Evolutionary conservation across 768 basidiomycete species (phyloP).

Genomic region (Kwoniella newhampshirensis): DNA sequence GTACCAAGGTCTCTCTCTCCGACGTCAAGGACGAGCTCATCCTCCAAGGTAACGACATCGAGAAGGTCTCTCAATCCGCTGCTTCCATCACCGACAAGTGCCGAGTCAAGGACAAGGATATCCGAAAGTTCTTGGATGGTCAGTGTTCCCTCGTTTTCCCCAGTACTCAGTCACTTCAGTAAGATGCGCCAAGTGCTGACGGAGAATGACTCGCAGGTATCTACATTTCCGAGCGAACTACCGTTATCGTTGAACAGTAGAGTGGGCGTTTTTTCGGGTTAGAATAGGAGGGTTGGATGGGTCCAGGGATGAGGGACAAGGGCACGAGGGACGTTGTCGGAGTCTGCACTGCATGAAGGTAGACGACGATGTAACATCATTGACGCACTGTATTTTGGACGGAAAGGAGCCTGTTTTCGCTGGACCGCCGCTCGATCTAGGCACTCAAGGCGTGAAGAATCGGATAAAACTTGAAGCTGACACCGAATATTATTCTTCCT

Average conservation of each 20-base stretch:
- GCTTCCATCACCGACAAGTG: constrained; percentile 96
- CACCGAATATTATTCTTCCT: no score
- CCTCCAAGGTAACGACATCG: constrained; percentile 90
- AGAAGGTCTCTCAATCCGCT: constrained; percentile 96
- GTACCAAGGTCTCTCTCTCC: constrained; percentile 57
- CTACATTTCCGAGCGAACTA: constrained; percentile 52
- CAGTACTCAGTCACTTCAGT: not conserved
- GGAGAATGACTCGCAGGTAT: constrained; percentile 43
- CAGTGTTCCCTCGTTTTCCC: constrained; percentile 53
- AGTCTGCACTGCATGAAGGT: constrained; percentile 12
- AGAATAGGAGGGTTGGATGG: constrained; percentile 11
- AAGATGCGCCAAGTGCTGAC: not conserved
- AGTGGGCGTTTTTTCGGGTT: not conserved
- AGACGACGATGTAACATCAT: constrained; percentile 28
- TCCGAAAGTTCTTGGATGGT: constrained; percentile 91
- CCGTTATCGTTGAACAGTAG: constrained; percentile 44
- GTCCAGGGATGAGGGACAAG: not conserved
- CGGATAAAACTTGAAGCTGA: no score
- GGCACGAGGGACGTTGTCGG: constrained; percentile 9
- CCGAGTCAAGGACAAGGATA: constrained; percentile 96
- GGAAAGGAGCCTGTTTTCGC: no score
- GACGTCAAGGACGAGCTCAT: constrained; percentile 60
- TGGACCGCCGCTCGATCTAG: no score
- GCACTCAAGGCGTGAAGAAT: no score
- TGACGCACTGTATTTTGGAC: constrained; percentile 20